These are phyloP conservation scores for Hypericum perforatum DNA, from an alignment of 345 rosid genomes.

Conservation along the genomic window DNA sequence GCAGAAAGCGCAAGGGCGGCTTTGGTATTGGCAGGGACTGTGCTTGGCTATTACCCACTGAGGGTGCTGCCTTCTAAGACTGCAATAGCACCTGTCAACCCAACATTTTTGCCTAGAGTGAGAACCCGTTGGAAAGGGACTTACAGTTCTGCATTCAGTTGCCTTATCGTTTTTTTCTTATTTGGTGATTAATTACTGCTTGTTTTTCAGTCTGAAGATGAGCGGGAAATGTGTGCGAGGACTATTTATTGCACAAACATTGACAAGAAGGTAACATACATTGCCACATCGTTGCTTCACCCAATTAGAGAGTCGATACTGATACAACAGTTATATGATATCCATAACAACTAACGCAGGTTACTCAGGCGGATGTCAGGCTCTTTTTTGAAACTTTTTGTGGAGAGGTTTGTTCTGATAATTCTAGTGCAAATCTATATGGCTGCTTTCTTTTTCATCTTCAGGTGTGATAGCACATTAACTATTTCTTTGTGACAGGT, in stretches of 20 bases:
- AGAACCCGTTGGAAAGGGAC: constrained; percentile 13
- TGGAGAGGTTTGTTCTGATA: constrained; percentile 59
- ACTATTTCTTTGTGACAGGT: constrained; percentile 35
- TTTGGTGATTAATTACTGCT: constrained; percentile 12
- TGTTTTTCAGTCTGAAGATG: constrained; percentile 72
- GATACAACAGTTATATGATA: constrained; percentile 8
- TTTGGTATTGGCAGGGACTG: constrained; percentile 72
- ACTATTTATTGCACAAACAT: constrained; percentile 96
- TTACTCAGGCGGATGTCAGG: constrained; percentile 75
- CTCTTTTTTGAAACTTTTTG: constrained; percentile 75
- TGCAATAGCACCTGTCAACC: constrained; percentile 99
- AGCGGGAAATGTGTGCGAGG: constrained; percentile 96
- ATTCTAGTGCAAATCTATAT: constrained; percentile 2
- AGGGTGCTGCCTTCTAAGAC: constrained; percentile 97
- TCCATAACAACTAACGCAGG: constrained; percentile 30
- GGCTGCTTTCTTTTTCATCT: constrained; percentile 2
- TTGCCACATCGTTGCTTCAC: no score
- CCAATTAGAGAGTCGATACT: no score
- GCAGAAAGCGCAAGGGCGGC: constrained; percentile 89
- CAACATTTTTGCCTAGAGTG: constrained; percentile 91
- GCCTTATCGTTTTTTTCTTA: constrained; percentile 1
- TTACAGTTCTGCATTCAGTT: not conserved
- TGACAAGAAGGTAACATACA: constrained; percentile 58
- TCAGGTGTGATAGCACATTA: constrained; percentile 4
- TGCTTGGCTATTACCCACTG: constrained; percentile 89